Conservation (phyloP, 1,284 basidiomycete species). For the Heterobasidion occidentale region DNA sequence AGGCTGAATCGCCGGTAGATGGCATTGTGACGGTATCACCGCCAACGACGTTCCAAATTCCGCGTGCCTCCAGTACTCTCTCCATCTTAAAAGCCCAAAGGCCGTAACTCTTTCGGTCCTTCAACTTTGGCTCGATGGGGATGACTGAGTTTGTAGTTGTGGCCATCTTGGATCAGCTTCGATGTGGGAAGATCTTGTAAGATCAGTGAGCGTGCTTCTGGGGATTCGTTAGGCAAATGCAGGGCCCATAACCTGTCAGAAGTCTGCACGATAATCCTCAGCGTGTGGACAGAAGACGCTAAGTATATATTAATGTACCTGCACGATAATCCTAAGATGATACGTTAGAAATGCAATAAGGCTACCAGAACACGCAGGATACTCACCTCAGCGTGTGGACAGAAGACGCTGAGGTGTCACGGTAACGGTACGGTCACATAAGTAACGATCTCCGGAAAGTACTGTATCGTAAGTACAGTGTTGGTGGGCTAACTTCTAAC, state of each 20-base stretch:
- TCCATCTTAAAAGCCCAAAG: neutral
- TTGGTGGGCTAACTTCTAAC: neutral
- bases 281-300: neutral
- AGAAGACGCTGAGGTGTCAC: too few species aligned
- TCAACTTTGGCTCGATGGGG: neutral
- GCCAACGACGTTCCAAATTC: neutral
- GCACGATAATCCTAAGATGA: too few species aligned
- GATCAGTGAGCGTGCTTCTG: neutral
- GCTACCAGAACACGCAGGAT: too few species aligned
- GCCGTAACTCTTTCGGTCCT: neutral
- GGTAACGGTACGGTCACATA: too few species aligned
- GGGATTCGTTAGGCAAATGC: neutral
- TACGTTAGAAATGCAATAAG: too few species aligned
- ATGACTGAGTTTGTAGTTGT: neutral
- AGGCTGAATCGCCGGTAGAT: neutral
- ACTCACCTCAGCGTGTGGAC: too few species aligned
- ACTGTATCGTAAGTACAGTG: too few species aligned
- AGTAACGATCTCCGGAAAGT: too few species aligned
- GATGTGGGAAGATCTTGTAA: neutral
- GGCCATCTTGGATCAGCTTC: neutral
- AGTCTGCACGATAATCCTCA: neutral
- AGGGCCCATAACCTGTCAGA: slow-evolving; percentile 1
- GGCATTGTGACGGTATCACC: neutral
- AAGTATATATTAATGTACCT: too few species aligned
- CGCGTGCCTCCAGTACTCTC: neutral